These are phyloP conservation scores for Pinus albicaulis DNA, from an alignment of 75 land plant genomes.

Conservation along the genomic window DNA sequence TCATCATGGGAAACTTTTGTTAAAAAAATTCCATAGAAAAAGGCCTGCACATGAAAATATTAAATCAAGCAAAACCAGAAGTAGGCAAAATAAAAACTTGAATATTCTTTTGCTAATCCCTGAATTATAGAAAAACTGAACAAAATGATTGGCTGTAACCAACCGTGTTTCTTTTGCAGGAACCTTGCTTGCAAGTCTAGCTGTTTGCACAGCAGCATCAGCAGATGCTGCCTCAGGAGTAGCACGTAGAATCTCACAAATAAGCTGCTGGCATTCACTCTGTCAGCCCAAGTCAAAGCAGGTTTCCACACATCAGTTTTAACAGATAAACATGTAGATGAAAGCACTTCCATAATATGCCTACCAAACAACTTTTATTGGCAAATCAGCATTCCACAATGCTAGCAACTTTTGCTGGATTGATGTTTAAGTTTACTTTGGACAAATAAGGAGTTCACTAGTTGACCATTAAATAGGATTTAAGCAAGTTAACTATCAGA, in stretches of 20 bases:
- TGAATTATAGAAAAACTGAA: no score
- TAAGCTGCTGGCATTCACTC: conserved; percentile 99
- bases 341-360: background rate
- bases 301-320: background rate
- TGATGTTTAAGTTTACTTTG: background rate
- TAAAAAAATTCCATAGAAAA: no score
- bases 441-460: background rate
- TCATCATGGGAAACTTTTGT: no score
- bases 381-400: no score
- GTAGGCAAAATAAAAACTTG: no score
- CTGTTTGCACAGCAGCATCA: conserved; percentile 96
- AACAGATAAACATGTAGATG: background rate
- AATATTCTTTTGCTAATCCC: no score
- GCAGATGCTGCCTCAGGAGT: conserved; percentile 99
- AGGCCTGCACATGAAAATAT: no score
- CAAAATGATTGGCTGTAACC: no score
- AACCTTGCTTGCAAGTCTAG: conserved; percentile 87
- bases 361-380: no score
- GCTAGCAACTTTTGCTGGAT: background rate
- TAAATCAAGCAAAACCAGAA: no score
- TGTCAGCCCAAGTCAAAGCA: conserved; percentile 15
- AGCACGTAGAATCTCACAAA: conserved; percentile 97
- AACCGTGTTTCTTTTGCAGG: conserved; percentile 77
- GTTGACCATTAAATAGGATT: background rate
- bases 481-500: conserved; percentile 6